Evolutionary conservation across 768 basidiomycete species (phyloP), one percentile per base, ranked within the genome.

Genomic region (Amanita thiersii): DNA sequence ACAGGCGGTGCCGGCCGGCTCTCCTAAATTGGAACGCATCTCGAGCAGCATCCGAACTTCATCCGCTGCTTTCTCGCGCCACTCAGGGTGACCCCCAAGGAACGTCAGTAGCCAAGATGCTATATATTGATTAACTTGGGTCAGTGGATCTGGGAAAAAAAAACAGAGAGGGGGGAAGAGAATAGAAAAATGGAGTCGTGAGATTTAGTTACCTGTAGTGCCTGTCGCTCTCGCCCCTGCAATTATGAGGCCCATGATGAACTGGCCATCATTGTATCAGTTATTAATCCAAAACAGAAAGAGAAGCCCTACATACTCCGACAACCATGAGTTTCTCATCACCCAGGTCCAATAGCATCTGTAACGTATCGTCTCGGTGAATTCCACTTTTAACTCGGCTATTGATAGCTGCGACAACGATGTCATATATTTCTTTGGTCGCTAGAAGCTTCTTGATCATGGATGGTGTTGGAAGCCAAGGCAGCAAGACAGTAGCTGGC

Each of bases 191-290:
- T 30, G 21, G 40, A n/a, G 35, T 43, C 34, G 11, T 47, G 32
- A 47, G 53, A 46, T 47, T 43, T 37, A 50, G 43, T 60, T 51
- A 73, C 77, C 76, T 50, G 83, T 81, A 7, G 81, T 81, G 8
- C 84, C 84, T 33, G 83, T 87, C 9, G 85, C 81, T 53, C 85
- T 72, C 30, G 84, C 79, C n/a, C 85, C 85, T 23, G 85, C 85
- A 43, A 85, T 80, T 43, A 88, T 65, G 11, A 87, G 62, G 23
- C 86, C 85, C 79, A 86, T 86, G 45, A 85, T 81, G 57, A 88
- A 86, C 83, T 86, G 50, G 30, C 52, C 34, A 50, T 32, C 54
- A 46, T 48, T 39, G 40, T 50, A 38, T 21, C 44, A 44, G 38
- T 39, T 46, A 51, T 20, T 40, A 47, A 51, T n/a, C 49, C 35